Percentiles rank a stretch among this genome's conserved stretches.
These are phyloP conservation scores for Penicillium capsulatum DNA, from an alignment of 2,329 filamentous ascomycete species.

Conservation along the genomic window DNA sequence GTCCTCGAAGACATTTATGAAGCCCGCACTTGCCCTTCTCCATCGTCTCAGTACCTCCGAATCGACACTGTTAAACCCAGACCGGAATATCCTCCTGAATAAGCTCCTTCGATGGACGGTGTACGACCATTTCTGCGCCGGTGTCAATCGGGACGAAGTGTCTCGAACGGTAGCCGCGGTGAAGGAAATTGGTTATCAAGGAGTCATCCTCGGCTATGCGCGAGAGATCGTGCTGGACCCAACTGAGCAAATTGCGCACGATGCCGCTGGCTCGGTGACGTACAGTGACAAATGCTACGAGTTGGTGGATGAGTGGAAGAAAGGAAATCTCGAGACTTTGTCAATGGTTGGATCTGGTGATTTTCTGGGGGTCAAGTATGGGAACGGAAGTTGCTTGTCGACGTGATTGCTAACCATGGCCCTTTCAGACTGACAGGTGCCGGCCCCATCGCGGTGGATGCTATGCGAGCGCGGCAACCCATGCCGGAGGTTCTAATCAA, in stretches of 20 bases:
- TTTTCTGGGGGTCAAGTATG: constrained; percentile 22
- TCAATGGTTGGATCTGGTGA: constrained; percentile 20
- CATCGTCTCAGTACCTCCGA: constrained; percentile 65
- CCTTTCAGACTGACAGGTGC: constrained; percentile 19
- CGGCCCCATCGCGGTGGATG: constrained; percentile 18
- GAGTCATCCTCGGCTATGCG: constrained; percentile 81
- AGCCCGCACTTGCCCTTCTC: constrained; percentile 66
- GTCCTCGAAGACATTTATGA: constrained; percentile 52
- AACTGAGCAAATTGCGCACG: constrained; percentile 24
- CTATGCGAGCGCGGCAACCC: constrained; percentile 13
- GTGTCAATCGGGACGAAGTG: constrained; percentile 68
- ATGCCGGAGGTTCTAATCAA: constrained; percentile 17
- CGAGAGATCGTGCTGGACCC: constrained; percentile 70
- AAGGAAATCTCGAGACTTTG: constrained; percentile 20
- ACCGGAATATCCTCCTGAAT: constrained; percentile 67
- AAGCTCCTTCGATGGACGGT: constrained; percentile 74
- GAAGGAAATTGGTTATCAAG: constrained; percentile 71
- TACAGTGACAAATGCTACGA: constrained; percentile 20
- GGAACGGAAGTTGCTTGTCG: background rate
- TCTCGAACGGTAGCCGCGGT: constrained; percentile 60
- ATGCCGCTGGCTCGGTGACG: constrained; percentile 6
- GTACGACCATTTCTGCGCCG: constrained; percentile 87
- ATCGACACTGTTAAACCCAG: constrained; percentile 64
- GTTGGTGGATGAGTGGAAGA: constrained; percentile 20
- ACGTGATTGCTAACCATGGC: background rate